Evolutionary conservation across 2,329 filamentous ascomycete genomes (phyloP).

Genomic region (Ophiostoma piceae): DNA sequence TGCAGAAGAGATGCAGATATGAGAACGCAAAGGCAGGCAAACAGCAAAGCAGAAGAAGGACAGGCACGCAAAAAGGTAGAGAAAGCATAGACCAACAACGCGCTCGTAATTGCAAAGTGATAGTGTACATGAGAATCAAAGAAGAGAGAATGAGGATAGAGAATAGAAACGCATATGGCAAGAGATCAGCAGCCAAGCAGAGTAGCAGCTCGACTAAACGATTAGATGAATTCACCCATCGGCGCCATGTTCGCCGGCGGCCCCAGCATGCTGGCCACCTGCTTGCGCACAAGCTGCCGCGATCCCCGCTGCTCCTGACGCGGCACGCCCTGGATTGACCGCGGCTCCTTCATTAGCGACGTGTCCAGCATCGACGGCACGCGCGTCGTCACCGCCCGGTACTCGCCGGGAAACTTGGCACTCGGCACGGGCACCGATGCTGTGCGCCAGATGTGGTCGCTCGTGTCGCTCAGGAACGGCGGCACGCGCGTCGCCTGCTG

Average conservation of each 20-base stretch:
- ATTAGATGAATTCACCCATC: conserved; percentile 14
- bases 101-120: conserved; percentile 11
- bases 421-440: conserved; percentile 56
- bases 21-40: background rate
- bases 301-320: conserved; percentile 50
- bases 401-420: conserved; percentile 58
- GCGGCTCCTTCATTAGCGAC: conserved; percentile 83
- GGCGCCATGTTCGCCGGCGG: conserved; percentile 27
- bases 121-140: conserved; percentile 11
- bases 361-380: conserved; percentile 81
- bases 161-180: conserved; percentile 4
- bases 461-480: conserved; percentile 64
- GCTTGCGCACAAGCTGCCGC: conserved; percentile 50
- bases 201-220: background rate
- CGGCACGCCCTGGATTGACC: conserved; percentile 84
- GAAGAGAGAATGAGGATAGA: background rate
- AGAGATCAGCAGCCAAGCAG: background rate
- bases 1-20: background rate
- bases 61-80: background rate
- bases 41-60: background rate
- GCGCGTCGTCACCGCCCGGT: conserved; percentile 55
- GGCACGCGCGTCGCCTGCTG: conserved; percentile 38
- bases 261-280: conserved; percentile 42
- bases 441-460: conserved; percentile 75
- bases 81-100: background rate